Conservation (phyloP, 495 filamentous ascomycete genomes). For the Penicillium pulvis region DNA sequence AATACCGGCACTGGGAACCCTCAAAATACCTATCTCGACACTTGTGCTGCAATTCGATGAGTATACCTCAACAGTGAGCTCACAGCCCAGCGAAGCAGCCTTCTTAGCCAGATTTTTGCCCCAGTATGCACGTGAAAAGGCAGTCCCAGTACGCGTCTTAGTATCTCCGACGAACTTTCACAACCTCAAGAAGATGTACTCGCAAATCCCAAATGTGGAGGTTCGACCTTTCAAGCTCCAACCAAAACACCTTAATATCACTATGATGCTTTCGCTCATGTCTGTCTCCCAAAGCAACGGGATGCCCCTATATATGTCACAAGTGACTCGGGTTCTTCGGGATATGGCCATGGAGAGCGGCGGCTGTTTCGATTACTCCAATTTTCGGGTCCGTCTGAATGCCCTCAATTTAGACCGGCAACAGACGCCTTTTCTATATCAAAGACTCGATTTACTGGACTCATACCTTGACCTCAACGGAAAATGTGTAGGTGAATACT, state of each 20-base stretch:
- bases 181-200: background rate
- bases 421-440: no score
- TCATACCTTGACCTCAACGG: background rate
- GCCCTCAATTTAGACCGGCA: no score
- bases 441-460: background rate
- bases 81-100: conserved; percentile 64
- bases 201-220: no score
- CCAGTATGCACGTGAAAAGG: conserved; percentile 23
- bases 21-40: conserved; percentile 57
- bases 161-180: conserved; percentile 62
- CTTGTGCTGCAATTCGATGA: conserved; percentile 70
- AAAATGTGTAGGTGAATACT: background rate
- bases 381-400: background rate
- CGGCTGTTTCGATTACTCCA: background rate
- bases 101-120: conserved; percentile 46
- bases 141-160: conserved; percentile 61
- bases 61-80: conserved; percentile 49
- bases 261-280: background rate
- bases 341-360: background rate
- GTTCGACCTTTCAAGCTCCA: no score
- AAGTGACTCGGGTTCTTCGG: background rate
- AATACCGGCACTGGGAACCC: conserved; percentile 29
- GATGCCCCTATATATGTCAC: no score
- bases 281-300: background rate
- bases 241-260: background rate